Base-by-base conservation (phyloP, 306 rosid genomes). In the Inga laurina region DNA sequence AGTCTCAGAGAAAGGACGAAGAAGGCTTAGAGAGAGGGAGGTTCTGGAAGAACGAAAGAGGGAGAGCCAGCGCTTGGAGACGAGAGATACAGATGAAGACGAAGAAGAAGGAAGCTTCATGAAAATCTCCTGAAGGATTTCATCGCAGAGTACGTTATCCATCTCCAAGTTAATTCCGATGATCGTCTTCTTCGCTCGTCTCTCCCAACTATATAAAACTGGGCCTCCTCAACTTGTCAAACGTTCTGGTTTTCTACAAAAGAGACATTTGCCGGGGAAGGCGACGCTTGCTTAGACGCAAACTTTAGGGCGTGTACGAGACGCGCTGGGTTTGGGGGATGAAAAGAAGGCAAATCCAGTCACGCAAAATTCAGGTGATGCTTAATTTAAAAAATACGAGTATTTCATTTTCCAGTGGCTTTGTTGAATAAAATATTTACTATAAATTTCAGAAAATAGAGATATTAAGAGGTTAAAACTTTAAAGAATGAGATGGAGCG, bases 51-150 rank as follows among this genome's bases (percentile, higher is more conserved):
- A 82, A 30, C 98, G 91, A 87, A 80, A 86, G 81, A 95, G 94
- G 61, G 45, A 69, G 67, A 44, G 12, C 11, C 82, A 37, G 85
- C 16, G 86, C 43, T 39, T 39, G 43, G 43, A 39, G 43, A 39
- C 43, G 97, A 46, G 97, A 90, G 48, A 96, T 91, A 96, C 87
- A 0, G 95, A 86, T 8, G 88, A 75, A 0, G 92, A 86, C 0
- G 93, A 88, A 75, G 93, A 76, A 0, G 87, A 84, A 9, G 97
- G 94, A 10, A 94, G 89, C 72, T 81, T 92, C 3, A 73, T 92
- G 76, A 96, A 91, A 45, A 96, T 86, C 84, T 92, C 99, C 84
- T 92, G 90, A 0, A 96, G 54, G 18, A 96, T 88, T 78, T 96
- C 99, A 76, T 96, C 99, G 37, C 90, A 92, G 1, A 96, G 86